Conservation (phyloP, 2,329 filamentous ascomycete species). For the Dendryphion nanum region DNA sequence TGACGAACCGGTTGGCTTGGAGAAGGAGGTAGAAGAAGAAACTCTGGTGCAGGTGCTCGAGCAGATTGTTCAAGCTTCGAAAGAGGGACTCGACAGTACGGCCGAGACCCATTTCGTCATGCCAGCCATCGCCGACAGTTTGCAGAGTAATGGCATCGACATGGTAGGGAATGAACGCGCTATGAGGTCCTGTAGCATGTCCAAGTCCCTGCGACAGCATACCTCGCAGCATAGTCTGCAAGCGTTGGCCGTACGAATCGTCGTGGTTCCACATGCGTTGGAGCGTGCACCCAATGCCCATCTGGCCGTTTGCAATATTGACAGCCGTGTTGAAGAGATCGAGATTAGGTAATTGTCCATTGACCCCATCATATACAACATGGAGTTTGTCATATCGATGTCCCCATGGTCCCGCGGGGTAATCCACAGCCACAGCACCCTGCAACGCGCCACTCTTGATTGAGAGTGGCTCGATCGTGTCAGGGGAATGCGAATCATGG, state of each 20-base stretch:
- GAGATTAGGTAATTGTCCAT: constrained; percentile 91
- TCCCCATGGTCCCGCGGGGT: constrained; percentile 67
- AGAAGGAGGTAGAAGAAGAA: constrained; percentile 99
- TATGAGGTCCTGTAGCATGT: constrained; percentile 86
- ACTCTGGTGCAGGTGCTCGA: constrained; percentile 96
- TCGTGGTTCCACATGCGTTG: constrained; percentile 81
- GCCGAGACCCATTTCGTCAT: constrained; percentile 96
- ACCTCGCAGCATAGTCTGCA: constrained; percentile 85
- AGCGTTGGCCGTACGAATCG: constrained; percentile 75
- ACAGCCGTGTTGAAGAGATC: constrained; percentile 95
- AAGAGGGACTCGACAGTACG: constrained; percentile 87
- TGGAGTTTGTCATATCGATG: constrained; percentile 84
- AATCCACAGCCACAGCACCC: constrained; percentile 90
- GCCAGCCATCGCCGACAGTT: constrained; percentile 87
- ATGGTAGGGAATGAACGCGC: constrained; percentile 95
- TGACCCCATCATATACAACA: constrained; percentile 91
- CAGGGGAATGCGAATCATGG: constrained; percentile 78
- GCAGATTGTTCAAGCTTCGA: constrained; percentile 89
- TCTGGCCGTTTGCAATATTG: constrained; percentile 82
- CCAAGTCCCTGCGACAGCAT: constrained; percentile 92
- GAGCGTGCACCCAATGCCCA: constrained; percentile 80
- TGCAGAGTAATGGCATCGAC: constrained; percentile 94
- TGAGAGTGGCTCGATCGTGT: constrained; percentile 70
- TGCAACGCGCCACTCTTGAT: constrained; percentile 93
- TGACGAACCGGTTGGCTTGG: constrained; percentile 89